These are phyloP conservation scores for Articulospora tetracladia DNA, from an alignment of 495 filamentous ascomycete species.

Conservation along the genomic window DNA sequence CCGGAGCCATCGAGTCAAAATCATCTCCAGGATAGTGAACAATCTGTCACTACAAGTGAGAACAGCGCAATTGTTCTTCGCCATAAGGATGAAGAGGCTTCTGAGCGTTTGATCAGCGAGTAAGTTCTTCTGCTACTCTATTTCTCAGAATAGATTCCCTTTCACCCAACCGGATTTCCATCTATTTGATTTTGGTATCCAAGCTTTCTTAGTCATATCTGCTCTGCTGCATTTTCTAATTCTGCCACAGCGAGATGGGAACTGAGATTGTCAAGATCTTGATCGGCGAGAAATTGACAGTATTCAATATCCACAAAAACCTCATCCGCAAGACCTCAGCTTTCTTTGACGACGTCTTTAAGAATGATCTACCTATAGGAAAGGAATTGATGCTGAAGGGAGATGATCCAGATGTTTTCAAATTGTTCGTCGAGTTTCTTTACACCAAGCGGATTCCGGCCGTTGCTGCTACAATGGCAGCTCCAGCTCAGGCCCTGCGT, in stretches of 20 bases:
- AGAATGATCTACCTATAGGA: not conserved
- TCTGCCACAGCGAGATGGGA: conserved; percentile 2
- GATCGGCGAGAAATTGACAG: not conserved
- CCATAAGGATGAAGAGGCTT: too few relatives aligned
- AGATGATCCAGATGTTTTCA: conserved; percentile 7
- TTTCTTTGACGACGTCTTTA: not conserved
- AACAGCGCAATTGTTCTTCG: too few relatives aligned
- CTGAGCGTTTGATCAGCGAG: not conserved
- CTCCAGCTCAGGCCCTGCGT: not conserved
- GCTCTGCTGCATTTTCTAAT: not conserved
- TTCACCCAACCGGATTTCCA: too few relatives aligned
- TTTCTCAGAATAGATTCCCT: too few relatives aligned
- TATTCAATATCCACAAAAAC: conserved; percentile 12
- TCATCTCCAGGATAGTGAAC: too few relatives aligned
- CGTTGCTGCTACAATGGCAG: not conserved
- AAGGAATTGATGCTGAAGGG: not conserved
- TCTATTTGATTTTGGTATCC: too few relatives aligned
- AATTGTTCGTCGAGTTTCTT: conserved; percentile 10
- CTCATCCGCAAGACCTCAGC: not conserved
- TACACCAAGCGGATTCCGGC: conserved; percentile 7
- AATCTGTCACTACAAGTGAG: too few relatives aligned
- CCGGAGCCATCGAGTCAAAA: too few relatives aligned
- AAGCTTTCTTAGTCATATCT: not conserved
- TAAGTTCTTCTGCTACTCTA: not conserved
- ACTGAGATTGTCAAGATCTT: not conserved